A percentile compares a stretch with the other conserved stretches of the same genome.
phyloP scores from a whole-genome alignment of 75 land plant species.

The Pinus taeda region DNA sequence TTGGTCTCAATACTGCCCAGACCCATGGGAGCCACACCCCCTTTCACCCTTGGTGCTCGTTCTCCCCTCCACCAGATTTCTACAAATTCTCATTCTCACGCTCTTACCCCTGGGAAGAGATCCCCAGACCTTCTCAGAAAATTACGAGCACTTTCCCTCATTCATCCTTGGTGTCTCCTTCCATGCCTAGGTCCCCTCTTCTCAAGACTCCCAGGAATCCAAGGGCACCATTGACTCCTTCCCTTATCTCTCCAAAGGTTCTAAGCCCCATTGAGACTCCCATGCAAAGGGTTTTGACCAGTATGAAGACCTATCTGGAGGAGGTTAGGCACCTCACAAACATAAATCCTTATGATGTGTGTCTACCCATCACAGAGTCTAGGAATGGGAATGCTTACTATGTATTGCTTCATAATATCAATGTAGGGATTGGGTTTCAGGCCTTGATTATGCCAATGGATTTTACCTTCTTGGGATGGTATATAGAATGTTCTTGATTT shows the following conservation, averaged over 20 bases:
- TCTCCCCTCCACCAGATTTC: constrained; percentile 12
- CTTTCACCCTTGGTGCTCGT: constrained; percentile 12
- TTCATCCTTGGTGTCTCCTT: constrained; percentile 8
- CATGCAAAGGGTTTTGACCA: constrained; percentile 36
- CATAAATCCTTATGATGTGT: constrained; percentile 49
- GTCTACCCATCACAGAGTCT: constrained; percentile 65
- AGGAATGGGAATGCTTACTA: constrained; percentile 48
- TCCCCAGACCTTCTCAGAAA: constrained; percentile 18
- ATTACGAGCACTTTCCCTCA: constrained; percentile 9
- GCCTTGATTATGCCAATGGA: constrained; percentile 56
- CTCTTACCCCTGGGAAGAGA: constrained; percentile 44
- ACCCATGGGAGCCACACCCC: constrained; percentile 50
- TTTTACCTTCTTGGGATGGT: constrained; percentile 56
- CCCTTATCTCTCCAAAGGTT: constrained; percentile 23
- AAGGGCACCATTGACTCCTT: constrained; percentile 24
- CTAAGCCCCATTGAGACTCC: constrained; percentile 39
- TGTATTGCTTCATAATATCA: constrained; percentile 40
- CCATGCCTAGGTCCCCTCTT: constrained; percentile 15
- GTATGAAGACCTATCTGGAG: constrained; percentile 35
- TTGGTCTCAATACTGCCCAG: constrained; percentile 66
- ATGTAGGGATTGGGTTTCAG: constrained; percentile 54
- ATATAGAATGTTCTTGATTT: background rate
- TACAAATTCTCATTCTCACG: constrained; percentile 18
- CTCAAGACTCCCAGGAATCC: constrained; percentile 20
- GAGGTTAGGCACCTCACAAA: constrained; percentile 38